Base-by-base conservation (phyloP, 2,329 filamentous ascomycete species). In the Fusarium keratoplasticum region DNA sequence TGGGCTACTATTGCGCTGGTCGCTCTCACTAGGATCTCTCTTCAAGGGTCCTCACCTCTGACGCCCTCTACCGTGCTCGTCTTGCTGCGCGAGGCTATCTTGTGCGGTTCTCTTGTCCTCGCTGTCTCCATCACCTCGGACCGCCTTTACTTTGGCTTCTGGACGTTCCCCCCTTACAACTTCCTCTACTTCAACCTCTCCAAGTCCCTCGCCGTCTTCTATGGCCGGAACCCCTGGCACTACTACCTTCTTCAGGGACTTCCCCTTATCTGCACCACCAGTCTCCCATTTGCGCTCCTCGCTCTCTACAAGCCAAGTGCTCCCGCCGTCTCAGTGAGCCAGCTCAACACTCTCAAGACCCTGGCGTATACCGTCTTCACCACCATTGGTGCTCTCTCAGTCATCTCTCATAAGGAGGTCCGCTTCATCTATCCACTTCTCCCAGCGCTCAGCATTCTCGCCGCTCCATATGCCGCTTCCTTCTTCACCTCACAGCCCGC, bases 351-450 rank as follows among this genome's bases (percentile, higher is more conserved):
- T 62, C 81, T 82, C 80, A 71, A 61, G 80, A 84, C 71, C 38
- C 84, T 95, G 10, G 86, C 90, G 11, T 86, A 87, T 33, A 86
- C 90, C 9, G 87, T 92, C 47, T 72, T 92, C 64, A 82, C 90
- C 33, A 93, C 92, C 66, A 84, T 93, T 11, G 80, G 84, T 2
- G 82, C 86, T 3, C 88, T 98, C 36, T 97, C 94, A 2, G 80
- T 94, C 55, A 94, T 98, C 75, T 91, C 95, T 2, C 96, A 99
- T 85, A 99, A 99, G 82, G 96, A 99, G 87, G 94, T 98, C 77
- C 94, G 96, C 78, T 99, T 99, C 85, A 94, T 98, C 75, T 98
- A 97, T 79, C 96, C 96, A 1, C 88, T 99, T 20, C 88, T 98
- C 2, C 96, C 96, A 2, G 88, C 92, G n/a, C 88, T 99, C 8